Evolutionary conservation across 129 eudicot genomes (phyloP).

Genomic region (Heracleum sosnowskyi): DNA sequence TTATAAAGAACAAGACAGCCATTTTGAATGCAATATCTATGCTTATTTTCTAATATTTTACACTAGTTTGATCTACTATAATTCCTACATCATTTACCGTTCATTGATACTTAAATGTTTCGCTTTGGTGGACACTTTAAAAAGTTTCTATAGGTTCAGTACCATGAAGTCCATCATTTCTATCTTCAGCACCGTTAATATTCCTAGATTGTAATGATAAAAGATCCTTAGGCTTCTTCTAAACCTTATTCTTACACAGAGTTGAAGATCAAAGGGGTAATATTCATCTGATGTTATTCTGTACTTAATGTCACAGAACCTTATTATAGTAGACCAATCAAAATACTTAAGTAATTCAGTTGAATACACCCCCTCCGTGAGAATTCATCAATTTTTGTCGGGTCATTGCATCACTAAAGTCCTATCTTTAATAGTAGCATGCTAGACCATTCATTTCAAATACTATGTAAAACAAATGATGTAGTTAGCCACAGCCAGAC

Average conservation of each 20-base stretch:
- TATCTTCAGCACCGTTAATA: background rate
- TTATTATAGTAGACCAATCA: background rate
- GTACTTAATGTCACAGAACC: background rate
- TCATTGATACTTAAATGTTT: background rate
- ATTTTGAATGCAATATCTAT: background rate
- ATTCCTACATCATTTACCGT: background rate
- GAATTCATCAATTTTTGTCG: background rate
- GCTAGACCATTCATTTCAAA: background rate
- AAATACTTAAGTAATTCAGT: background rate
- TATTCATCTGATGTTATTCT: background rate
- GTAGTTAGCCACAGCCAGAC: no score
- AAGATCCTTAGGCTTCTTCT: background rate
- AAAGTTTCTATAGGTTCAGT: background rate
- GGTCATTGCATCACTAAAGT: background rate
- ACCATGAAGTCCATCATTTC: background rate
- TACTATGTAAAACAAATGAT: background rate
- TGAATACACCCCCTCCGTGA: background rate
- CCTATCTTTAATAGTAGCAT: background rate
- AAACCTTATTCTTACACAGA: background rate
- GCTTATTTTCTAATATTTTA: background rate
- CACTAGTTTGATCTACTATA: background rate
- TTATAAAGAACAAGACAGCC: background rate
- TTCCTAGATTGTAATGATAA: background rate
- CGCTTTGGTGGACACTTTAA: background rate
- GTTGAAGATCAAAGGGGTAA: background rate